Base-by-base conservation (phyloP, 2,329 filamentous ascomycete genomes). In the Colletotrichum karsti region DNA sequence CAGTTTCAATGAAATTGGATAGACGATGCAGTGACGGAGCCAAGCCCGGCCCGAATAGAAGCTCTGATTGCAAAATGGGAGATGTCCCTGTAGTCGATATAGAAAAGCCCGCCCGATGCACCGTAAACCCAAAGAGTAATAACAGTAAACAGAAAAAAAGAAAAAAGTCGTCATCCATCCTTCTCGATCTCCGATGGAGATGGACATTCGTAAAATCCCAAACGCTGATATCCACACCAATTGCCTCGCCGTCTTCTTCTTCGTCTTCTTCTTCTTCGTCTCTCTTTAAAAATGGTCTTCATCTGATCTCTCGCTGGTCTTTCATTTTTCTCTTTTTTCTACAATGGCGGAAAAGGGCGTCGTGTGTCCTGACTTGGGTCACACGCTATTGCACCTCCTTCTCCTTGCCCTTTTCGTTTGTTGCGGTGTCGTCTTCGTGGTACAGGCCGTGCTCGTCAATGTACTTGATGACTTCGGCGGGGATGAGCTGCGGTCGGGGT, bases 401-500 rank as follows among this genome's bases (percentile, higher is more conserved):
- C 24, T 56, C 64, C 44, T 67, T 67, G 24, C 64, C 64, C 60
- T 58, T 58, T 7, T 67, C 64, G 12, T 64, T 67, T 46, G 64
- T 58, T 33, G 64, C 53, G 18, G 64, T 24, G 37, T 67, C 64
- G 24, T 69, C 66, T 44, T 91, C 89, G 65, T 85, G 82, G 74
- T 93, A 93, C 4, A 93, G 80, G 39, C 85, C 83, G 70, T 93
- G 85, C 70, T 92, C 83, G 64, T 91, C 86, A 69, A 94, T 93
- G 75, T 94, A 93, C 64, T 90, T 83, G 62, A 94, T 92, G 53
- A 95, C 93, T 4, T 89, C 88, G 44, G 91, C 88, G 0, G 93
- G 93, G 35, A 90, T 74, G 75, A 95, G 95, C 70, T 92, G 89
- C 71, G 94, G 33, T 13, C 94, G 63, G 96, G 91, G 74, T 97